These are phyloP conservation scores for Heterobasidion occidentale DNA, from an alignment of 1,284 basidiomycete species.

Conservation along the genomic window DNA sequence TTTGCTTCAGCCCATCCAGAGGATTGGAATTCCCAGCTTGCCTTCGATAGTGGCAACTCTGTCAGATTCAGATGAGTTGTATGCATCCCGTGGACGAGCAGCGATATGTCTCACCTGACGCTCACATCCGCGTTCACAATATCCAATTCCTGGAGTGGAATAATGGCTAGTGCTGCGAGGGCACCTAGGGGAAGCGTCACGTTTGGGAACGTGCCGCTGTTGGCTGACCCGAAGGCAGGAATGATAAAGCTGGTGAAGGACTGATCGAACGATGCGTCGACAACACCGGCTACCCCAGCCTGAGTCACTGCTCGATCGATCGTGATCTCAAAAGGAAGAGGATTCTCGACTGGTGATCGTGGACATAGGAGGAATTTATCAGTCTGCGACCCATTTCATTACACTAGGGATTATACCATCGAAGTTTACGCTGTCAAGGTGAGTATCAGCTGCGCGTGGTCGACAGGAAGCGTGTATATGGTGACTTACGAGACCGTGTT, in stretches of 20 bases:
- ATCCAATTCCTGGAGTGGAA: slow-evolving; percentile 45
- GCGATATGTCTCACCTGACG: slow-evolving; percentile 23
- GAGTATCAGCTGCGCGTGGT: too few relatives aligned
- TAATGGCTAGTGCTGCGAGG: slow-evolving; percentile 42
- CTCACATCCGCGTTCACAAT: slow-evolving; percentile 30
- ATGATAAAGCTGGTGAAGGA: slow-evolving; percentile 46
- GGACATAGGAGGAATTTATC: not conserved
- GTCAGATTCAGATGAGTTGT: not conserved
- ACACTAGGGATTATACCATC: not conserved
- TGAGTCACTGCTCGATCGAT: slow-evolving; percentile 29
- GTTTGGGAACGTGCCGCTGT: slow-evolving; percentile 45
- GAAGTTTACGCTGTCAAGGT: not conserved
- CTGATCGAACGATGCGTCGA: slow-evolving; percentile 50
- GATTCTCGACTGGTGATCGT: slow-evolving; percentile 27
- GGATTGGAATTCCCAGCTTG: slow-evolving; percentile 23
- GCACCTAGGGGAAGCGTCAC: slow-evolving; percentile 54
- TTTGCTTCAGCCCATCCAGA: slow-evolving; percentile 25
- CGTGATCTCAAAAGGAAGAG: slow-evolving; percentile 33
- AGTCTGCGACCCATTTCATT: not conserved
- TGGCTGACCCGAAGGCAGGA: slow-evolving; percentile 48
- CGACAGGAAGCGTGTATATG: not conserved
- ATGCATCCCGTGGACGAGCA: not conserved
- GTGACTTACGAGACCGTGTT: slow-evolving; percentile 27
- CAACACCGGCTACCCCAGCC: slow-evolving; percentile 33
- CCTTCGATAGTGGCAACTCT: slow-evolving; percentile 24